phyloP scores from a whole-genome alignment of 352 stramenopile species.

The Phytopythium mirpurense region DNA sequence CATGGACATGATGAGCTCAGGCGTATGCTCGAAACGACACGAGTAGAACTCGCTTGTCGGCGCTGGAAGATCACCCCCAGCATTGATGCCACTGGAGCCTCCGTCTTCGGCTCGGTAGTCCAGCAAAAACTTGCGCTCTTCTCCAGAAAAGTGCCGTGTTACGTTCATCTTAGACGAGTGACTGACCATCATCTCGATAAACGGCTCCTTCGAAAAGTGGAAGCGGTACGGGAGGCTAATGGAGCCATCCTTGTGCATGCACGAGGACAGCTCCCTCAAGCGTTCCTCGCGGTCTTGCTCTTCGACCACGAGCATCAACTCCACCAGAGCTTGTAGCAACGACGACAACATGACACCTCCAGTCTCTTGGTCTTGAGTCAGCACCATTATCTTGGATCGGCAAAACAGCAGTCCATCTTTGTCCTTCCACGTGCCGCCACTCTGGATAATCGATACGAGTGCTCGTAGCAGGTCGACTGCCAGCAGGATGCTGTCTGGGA shows the following conservation, averaged over 20 bases:
- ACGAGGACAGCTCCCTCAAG: constrained; percentile 46
- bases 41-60: constrained; percentile 37
- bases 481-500: constrained; percentile 35
- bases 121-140: constrained; percentile 75
- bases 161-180: constrained; percentile 79
- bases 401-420: constrained; percentile 73
- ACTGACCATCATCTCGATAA: constrained; percentile 75
- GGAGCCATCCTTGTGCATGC: constrained; percentile 44
- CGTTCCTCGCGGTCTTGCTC: constrained; percentile 53
- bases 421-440: constrained; percentile 61
- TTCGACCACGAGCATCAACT: constrained; percentile 81
- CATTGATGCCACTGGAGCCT: constrained; percentile 11
- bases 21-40: constrained; percentile 80
- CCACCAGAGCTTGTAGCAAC: constrained; percentile 73
- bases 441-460: constrained; percentile 61
- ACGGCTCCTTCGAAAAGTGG: constrained; percentile 52
- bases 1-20: constrained; percentile 65
- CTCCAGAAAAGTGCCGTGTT: constrained; percentile 59
- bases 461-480: constrained; percentile 60
- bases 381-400: constrained; percentile 79
- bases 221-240: constrained; percentile 74
- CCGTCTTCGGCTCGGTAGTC: constrained; percentile 53
- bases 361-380: constrained; percentile 75
- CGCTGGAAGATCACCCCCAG: constrained; percentile 12
- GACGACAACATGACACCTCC: constrained; percentile 67